phyloP scores from a whole-genome alignment of 495 filamentous ascomycete species.

The Poronia punctata region DNA sequence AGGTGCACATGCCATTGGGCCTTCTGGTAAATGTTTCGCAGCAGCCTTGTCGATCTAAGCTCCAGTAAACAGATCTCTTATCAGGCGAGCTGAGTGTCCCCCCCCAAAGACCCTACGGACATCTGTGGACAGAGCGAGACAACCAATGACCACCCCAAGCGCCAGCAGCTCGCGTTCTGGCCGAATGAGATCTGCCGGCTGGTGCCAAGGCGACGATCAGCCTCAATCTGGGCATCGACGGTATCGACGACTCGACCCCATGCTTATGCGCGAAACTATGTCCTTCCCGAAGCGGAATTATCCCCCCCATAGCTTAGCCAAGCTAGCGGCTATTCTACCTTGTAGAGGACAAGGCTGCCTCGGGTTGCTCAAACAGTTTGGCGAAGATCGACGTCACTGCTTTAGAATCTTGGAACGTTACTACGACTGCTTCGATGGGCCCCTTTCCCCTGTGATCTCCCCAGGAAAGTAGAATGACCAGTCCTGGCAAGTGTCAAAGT shows the following conservation, averaged over 20 bases:
- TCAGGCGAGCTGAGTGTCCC: constrained; percentile 7
- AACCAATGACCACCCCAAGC: background rate
- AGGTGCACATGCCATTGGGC: background rate
- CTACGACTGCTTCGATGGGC: too few relatives aligned
- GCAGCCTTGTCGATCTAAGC: constrained; percentile 1
- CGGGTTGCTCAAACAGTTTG: background rate
- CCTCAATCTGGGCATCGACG: constrained; percentile 4
- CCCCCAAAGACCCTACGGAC: too few relatives aligned
- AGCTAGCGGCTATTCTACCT: too few relatives aligned
- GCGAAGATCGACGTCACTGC: constrained; percentile 2
- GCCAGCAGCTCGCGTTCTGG: background rate
- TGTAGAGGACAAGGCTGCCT: background rate
- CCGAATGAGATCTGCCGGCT: constrained; percentile 2
- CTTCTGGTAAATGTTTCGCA: background rate
- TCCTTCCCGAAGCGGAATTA: constrained; percentile 4
- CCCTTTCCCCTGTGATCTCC: constrained; percentile 4
- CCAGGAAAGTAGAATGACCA: constrained; percentile 6
- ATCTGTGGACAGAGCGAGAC: background rate
- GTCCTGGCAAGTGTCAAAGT: too few relatives aligned
- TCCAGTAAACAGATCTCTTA: constrained; percentile 1
- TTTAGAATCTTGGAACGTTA: background rate
- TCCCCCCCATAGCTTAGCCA: background rate
- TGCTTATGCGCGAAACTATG: background rate
- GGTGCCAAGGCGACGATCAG: constrained; percentile 9
- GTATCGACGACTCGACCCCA: background rate